Conservation (phyloP, 495 filamentous ascomycete genomes). For the Oleoguttula mirabilis region DNA sequence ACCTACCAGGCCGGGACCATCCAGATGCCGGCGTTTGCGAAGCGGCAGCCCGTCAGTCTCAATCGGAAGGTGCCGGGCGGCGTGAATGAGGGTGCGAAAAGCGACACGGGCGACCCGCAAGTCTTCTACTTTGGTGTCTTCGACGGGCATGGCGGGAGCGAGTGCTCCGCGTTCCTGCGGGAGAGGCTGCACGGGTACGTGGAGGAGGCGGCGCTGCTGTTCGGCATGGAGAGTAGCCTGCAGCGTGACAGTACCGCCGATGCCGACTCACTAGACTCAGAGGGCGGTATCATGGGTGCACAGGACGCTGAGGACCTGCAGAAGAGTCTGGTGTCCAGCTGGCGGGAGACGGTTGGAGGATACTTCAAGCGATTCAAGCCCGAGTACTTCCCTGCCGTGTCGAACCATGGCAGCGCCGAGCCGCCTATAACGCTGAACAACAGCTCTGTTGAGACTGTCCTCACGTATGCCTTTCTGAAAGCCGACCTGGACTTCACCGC, state of each 20-base stretch:
- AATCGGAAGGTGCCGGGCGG: conserved; percentile 35
- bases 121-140: conserved; percentile 97
- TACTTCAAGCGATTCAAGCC: conserved; percentile 88
- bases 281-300: conserved; percentile 27
- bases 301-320: conserved; percentile 50
- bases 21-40: conserved; percentile 82
- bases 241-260: conserved; percentile 24
- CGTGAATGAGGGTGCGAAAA: conserved; percentile 40
- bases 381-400: conserved; percentile 39
- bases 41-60: conserved; percentile 59
- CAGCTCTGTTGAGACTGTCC: conserved; percentile 45
- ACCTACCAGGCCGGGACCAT: conserved; percentile 90
- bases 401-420: conserved; percentile 1
- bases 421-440: conserved; percentile 20
- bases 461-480: conserved; percentile 84
- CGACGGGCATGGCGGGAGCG: conserved; percentile 85
- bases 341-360: conserved; percentile 76
- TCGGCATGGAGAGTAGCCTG: conserved; percentile 63
- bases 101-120: conserved; percentile 75
- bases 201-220: conserved; percentile 61
- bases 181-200: conserved; percentile 80
- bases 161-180: conserved; percentile 78
- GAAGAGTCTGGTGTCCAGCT: conserved; percentile 54
- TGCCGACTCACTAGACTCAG: conserved; percentile 25
- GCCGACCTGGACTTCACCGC: conserved; percentile 87